A percentile compares a stretch with the other conserved stretches of the same genome.
These are phyloP conservation scores for Hibiscus tridactylites DNA, from an alignment of 345 rosid genomes.

Conservation along the genomic window DNA sequence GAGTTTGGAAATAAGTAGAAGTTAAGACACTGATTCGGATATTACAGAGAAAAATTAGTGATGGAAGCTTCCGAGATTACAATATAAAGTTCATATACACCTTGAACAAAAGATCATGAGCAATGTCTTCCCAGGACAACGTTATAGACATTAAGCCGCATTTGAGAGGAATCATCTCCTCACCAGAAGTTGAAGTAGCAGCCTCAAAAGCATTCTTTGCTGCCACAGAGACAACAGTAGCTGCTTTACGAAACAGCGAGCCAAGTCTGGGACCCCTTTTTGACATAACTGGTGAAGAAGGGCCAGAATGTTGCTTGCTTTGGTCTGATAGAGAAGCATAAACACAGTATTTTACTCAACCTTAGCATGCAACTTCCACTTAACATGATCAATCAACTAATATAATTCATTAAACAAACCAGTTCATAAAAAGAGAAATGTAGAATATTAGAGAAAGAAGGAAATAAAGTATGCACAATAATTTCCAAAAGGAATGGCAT, in stretches of 20 bases:
- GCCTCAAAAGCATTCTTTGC: constrained; percentile 95
- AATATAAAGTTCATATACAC: constrained; percentile 27
- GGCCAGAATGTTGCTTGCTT: constrained; percentile 75
- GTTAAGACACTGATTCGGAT: constrained; percentile 8
- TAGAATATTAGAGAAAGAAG: background rate
- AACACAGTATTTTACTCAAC: constrained; percentile 13
- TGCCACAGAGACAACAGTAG: constrained; percentile 84
- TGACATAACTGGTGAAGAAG: constrained; percentile 70
- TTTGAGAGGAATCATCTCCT: constrained; percentile 86
- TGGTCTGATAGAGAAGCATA: constrained; percentile 57
- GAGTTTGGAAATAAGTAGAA: constrained; percentile 14
- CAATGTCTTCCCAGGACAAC: constrained; percentile 92
- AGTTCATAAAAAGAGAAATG: background rate
- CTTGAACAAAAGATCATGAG: constrained; percentile 90
- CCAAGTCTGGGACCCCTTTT: constrained; percentile 78
- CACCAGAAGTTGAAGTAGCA: constrained; percentile 51
- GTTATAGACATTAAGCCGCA: constrained; percentile 96
- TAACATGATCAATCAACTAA: constrained; percentile 1
- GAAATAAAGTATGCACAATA: background rate
- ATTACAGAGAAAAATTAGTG: background rate
- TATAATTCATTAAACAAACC: background rate
- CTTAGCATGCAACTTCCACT: constrained; percentile 11
- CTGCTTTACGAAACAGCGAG: constrained; percentile 77
- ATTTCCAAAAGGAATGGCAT: background rate
- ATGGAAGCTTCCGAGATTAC: background rate